Evolutionary conservation across 2,329 filamentous ascomycete species (phyloP), one percentile per base, ranked within the genome.

Genomic region (Cladosporium phlei): DNA sequence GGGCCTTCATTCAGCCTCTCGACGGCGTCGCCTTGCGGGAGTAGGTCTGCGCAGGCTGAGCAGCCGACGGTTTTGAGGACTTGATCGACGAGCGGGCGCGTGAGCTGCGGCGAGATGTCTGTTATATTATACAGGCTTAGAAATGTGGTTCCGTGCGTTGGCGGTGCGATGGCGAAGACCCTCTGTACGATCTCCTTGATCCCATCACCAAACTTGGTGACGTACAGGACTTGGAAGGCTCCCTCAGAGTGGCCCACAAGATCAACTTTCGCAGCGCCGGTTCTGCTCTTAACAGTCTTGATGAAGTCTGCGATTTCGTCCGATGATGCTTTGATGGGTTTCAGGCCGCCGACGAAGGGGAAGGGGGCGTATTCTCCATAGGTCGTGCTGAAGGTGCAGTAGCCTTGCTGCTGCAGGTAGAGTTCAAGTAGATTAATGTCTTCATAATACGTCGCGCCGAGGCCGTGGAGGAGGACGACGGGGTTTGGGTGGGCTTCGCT

Each of bases 381-480:
- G 22, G 55, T 58, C 21, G 53, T 53, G 30, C 49, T 53, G 47
- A 58, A 58, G 12, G 55, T 56, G 44, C 54, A 58, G 33, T 52
- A 58, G 34, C 49, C 40, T 21, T 52, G 29, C 5, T 27, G 32
- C 25, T 56, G 45, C n/a, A 58, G 38, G 46, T 54, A 46, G n/a
- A 35, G 9, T 40, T 58, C 50, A 1, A 58, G 53, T 2, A 40
- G 22, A 37, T 58, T 58, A 20, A 58, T 49, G 46, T 58, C 56
- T 46, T 55, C 54, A 42, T 57, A 55, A 50, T 54, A 58, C 14
- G 54, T 58, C 14, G 56, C 54, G 24, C 56, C 56, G 3, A 58
- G 44, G 14, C 56, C 56, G 38, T 58, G 56, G 30, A 58, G 47
- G 25, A 58, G 39, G 17, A 57, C 35, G 12, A 57, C 54, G 4